Conservation (phyloP, 805 yeast species). For the Nakazawaea wickerhamii region DNA sequence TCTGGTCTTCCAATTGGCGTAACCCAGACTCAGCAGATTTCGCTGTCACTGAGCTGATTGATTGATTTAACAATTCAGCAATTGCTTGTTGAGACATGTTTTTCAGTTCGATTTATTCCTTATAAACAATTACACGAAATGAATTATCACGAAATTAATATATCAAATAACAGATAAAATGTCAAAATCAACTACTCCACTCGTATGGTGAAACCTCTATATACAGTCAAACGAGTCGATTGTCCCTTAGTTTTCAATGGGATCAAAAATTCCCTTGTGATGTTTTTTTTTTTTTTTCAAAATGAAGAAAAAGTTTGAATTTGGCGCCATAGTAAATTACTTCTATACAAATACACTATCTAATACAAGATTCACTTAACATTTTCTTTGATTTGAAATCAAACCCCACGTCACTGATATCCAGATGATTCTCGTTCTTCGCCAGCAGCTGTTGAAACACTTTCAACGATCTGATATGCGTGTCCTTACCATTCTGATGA, state of each 20-base stretch:
- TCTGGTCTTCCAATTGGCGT: constrained; percentile 53
- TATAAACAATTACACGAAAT: no score
- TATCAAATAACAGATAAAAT: no score
- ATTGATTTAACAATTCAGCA: constrained; percentile 51
- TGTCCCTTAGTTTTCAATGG: no score
- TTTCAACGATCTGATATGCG: constrained; percentile 77
- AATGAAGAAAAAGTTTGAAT: no score
- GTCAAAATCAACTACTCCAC: no score
- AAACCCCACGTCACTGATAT: constrained; percentile 21
- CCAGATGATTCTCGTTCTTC: constrained; percentile 20
- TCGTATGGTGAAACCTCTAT: no score
- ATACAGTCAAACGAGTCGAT: no score
- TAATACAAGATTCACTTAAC: constrained; percentile 26
- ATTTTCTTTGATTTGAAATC: constrained; percentile 29
- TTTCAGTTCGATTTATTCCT: background rate
- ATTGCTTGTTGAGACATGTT: constrained; percentile 31
- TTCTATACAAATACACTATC: no score
- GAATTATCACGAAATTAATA: no score
- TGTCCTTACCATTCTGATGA: constrained; percentile 94
- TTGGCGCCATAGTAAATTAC: no score
- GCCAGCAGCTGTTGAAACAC: constrained; percentile 39
- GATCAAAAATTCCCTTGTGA: no score
- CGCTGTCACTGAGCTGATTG: constrained; percentile 59
- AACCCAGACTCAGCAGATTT: constrained; percentile 64
- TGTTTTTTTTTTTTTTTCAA: no score